Evolutionary conservation across 2,329 filamentous ascomycete genomes (phyloP).

Genomic region (Sclerotiophoma versabilis): DNA sequence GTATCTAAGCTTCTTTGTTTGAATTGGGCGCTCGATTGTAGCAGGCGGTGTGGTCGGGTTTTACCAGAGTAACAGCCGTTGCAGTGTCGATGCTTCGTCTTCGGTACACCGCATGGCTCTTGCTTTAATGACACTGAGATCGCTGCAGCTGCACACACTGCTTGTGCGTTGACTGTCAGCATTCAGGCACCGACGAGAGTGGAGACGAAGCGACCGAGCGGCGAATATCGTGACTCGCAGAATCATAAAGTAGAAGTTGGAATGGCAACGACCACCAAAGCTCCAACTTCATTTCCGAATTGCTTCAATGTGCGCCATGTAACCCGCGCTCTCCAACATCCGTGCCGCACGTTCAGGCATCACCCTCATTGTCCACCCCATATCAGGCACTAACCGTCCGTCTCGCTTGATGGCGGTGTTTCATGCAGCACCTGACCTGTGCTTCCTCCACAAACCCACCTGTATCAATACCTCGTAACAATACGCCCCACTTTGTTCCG

Average conservation of each 20-base stretch:
- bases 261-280: background rate
- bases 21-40: no score
- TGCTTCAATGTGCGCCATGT: background rate
- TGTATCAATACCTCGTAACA: slow-evolving; percentile 13
- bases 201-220: background rate
- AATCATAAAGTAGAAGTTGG: background rate
- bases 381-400: slow-evolving; percentile 11
- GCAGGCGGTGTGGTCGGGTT: no score
- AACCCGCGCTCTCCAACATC: background rate
- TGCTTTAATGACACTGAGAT: background rate
- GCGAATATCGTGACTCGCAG: background rate
- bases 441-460: slow-evolving; percentile 1
- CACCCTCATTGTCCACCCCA: background rate
- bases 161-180: background rate
- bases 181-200: background rate
- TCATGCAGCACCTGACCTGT: background rate
- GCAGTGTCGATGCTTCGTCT: no score
- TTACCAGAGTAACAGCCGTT: no score
- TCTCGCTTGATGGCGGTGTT: background rate
- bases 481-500: slow-evolving; percentile 4
- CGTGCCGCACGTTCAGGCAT: slow-evolving; percentile 10
- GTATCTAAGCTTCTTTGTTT: no score
- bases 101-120: no score
- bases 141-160: background rate
- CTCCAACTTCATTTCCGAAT: slow-evolving; percentile 8